Base-by-base conservation (phyloP, 1,284 basidiomycete genomes). In the Erythrobasidium hasegawianum region DNA sequence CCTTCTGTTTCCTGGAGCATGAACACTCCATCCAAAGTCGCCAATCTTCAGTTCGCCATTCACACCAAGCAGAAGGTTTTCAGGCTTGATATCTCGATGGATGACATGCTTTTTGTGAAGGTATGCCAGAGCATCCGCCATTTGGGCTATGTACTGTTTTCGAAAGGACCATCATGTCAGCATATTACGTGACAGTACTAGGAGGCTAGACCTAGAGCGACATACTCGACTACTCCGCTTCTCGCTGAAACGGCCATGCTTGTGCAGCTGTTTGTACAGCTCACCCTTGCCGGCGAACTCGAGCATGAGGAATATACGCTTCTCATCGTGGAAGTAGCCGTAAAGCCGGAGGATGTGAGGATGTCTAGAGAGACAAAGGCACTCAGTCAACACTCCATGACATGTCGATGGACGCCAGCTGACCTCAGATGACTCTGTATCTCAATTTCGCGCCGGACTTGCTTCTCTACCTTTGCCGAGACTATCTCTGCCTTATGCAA, bases 11-110 rank as follows among this genome's bases (percentile, higher is more conserved):
- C 90, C 86, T 0, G 95, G 96, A 0, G 96, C 96, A 77, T 98
- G 96, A 1, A 98, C 95, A 75, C 89, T 92, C 95, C 96, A 98
- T 7, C 96, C 96, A 78, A 99, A 98, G 78, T 98, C 96, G 5
- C 86, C 96, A 70, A 99, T 97, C 83, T 99, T 98, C 71, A 99
- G 82, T 76, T 98, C 95, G 50, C 95, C 96, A 71, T 93, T 90
- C 74, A 98, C 86, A 14, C 94, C 95, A 9, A 99, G 81, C 8
- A 99, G 82, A 57, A 99, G 79, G 76, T 99, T 99, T 79, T 97
- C 96, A 0, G 96, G 96, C 79, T 98, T 99, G 81, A 98, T 99
- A 75, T 99, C 96, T 24, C 96, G 86, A 76, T 99, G 96, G 68
- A 98, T 98, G 71, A 98, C 91, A 75, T 98, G 94, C 77, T 98